These are phyloP conservation scores for Myrica gale DNA, from an alignment of 306 rosid genomes.

Conservation along the genomic window DNA sequence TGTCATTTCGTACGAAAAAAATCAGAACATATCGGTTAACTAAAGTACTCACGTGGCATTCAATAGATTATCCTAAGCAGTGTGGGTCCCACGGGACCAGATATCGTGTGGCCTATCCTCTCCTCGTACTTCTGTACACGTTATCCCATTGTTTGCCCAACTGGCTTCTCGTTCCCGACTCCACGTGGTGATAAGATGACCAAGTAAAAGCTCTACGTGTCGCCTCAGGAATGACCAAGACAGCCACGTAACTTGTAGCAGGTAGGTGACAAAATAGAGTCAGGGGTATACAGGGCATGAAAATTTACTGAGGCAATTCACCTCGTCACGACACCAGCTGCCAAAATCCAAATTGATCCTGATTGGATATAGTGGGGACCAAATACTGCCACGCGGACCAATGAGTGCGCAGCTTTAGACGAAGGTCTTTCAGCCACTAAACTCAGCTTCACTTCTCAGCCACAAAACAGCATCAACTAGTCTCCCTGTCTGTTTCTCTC, in stretches of 20 bases:
- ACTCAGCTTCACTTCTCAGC: slow-evolving; percentile 37
- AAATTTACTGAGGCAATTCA: neutral
- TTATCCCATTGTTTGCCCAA: no score
- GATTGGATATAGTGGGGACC: slow-evolving; percentile 22
- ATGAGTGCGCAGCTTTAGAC: slow-evolving; percentile 47
- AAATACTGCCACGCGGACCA: slow-evolving; percentile 23
- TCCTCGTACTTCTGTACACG: no score
- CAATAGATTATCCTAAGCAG: no score
- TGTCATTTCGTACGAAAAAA: no score
- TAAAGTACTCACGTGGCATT: no score
- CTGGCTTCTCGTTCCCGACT: neutral
- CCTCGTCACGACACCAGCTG: slow-evolving; percentile 6
- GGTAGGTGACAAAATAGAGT: neutral
- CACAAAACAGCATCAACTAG: slow-evolving; percentile 39
- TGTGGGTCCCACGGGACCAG: no score
- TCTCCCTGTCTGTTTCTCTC: no score
- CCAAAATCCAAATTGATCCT: neutral
- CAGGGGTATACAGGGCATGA: slow-evolving; percentile 13
- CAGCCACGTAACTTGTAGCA: neutral
- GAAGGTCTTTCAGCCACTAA: slow-evolving; percentile 56
- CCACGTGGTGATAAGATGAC: neutral
- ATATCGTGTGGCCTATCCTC: no score
- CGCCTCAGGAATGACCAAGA: neutral
- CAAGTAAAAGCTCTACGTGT: neutral
- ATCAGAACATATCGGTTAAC: no score